Evolutionary conservation across 768 basidiomycete species (phyloP).

Genomic region (Tricholomella constricta): DNA sequence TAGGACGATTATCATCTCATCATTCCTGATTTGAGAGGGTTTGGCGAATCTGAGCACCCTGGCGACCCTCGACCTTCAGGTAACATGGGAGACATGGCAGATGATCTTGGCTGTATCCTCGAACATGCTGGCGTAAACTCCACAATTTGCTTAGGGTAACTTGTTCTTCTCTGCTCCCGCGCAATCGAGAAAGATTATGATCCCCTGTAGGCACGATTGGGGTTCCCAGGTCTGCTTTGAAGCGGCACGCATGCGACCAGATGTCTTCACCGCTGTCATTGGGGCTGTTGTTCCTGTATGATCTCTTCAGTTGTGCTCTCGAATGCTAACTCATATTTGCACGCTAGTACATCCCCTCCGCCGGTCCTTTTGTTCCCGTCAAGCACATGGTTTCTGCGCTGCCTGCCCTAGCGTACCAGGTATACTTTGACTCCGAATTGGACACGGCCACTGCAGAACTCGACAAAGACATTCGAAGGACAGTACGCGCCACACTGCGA

Average conservation of each 20-base stretch:
- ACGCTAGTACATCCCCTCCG: conserved; percentile 59
- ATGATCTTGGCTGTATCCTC: conserved; percentile 66
- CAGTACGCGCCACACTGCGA: conserved; percentile 57
- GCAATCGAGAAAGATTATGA: background rate
- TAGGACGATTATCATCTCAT: conserved; percentile 65
- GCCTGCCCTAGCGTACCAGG: conserved; percentile 62
- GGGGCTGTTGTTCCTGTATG: conserved; percentile 64
- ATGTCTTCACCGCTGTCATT: conserved; percentile 59
- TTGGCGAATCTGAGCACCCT: conserved; percentile 67
- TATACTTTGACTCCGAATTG: conserved; percentile 58
- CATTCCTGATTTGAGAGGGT: conserved; percentile 67
- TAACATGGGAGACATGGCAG: conserved; percentile 59
- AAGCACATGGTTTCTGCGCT: conserved; percentile 39
- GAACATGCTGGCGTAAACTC: conserved; percentile 47
- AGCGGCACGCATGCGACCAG: conserved; percentile 66
- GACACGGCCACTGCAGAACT: conserved; percentile 54
- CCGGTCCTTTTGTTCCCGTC: conserved; percentile 48
- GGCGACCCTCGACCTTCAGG: conserved; percentile 62
- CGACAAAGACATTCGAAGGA: conserved; percentile 54
- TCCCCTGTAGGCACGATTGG: conserved; percentile 67
- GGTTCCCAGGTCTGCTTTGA: conserved; percentile 69
- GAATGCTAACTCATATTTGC: background rate
- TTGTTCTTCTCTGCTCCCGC: background rate
- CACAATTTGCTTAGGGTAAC: conserved; percentile 66
- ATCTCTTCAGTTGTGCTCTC: background rate